These are phyloP conservation scores for Phoma herbarum DNA, from an alignment of 2,329 filamentous ascomycete genomes.

Conservation along the genomic window DNA sequence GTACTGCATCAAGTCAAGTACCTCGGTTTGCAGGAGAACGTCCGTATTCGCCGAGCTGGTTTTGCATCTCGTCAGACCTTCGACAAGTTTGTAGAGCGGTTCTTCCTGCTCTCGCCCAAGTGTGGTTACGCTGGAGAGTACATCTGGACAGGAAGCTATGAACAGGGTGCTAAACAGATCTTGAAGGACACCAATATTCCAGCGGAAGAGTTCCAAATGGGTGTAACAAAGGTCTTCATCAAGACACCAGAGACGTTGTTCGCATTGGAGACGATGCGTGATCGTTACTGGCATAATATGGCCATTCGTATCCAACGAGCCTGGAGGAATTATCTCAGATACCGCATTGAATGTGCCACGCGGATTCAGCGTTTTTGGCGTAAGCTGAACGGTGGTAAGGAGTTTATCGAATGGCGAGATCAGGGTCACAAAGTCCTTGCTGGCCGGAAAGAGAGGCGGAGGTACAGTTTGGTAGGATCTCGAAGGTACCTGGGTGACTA, in stretches of 20 bases:
- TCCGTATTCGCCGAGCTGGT: slow-evolving; percentile 92
- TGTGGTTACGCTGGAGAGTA: slow-evolving; percentile 97
- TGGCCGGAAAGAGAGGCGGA: slow-evolving; percentile 86
- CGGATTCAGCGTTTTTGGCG: slow-evolving; percentile 96
- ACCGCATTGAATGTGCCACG: slow-evolving; percentile 89
- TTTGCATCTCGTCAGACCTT: slow-evolving; percentile 98
- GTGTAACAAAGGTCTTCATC: slow-evolving; percentile 96
- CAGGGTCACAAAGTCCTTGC: slow-evolving; percentile 83
- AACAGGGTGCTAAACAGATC: slow-evolving; percentile 89
- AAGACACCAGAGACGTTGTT: slow-evolving; percentile 98
- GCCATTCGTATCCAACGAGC: slow-evolving; percentile 95
- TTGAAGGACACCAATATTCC: slow-evolving; percentile 97
- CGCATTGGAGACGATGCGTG: slow-evolving; percentile 95
- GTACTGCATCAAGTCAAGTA: slow-evolving; percentile 99
- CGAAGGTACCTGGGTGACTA: slow-evolving; percentile 96
- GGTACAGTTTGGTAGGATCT: slow-evolving; percentile 90
- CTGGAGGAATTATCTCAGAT: slow-evolving; percentile 95
- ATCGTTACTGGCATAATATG: slow-evolving; percentile 99
- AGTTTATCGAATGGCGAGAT: slow-evolving; percentile 87
- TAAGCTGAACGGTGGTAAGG: slow-evolving; percentile 87
- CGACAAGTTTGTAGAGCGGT: slow-evolving; percentile 97
- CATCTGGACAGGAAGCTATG: slow-evolving; percentile 89
- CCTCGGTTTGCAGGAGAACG: slow-evolving; percentile 98
- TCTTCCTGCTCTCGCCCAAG: slow-evolving; percentile 92
- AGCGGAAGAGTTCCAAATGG: slow-evolving; percentile 94